Conservation (phyloP, 305 asterid genomes). For the Petunia hybrid region DNA sequence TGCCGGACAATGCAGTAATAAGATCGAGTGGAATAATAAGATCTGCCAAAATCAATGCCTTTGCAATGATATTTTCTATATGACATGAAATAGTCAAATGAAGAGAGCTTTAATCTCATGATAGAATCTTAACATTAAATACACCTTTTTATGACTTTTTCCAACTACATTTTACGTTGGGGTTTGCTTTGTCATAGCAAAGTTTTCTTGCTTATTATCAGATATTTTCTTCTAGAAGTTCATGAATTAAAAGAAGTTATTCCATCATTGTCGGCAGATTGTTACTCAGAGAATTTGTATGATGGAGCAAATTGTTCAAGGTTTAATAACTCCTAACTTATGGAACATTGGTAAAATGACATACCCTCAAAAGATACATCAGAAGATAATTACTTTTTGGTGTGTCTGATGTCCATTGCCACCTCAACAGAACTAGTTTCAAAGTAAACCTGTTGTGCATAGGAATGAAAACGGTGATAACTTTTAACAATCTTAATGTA, state of each 20-base stretch:
- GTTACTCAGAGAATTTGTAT: too few species aligned
- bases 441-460: too few species aligned
- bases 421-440: too few species aligned
- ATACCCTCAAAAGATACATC: conserved; percentile 94
- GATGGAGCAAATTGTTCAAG: neutral
- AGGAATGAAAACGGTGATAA: too few species aligned
- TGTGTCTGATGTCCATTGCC: too few species aligned
- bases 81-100: neutral
- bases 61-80: neutral
- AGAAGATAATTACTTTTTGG: neutral
- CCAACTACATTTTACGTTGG: neutral
- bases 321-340: neutral
- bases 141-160: neutral
- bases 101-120: neutral
- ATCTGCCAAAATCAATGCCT: neutral
- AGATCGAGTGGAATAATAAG: neutral
- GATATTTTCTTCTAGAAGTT: neutral
- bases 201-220: neutral
- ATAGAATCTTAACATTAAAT: neutral
- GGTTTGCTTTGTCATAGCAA: neutral
- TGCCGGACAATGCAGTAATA: neutral
- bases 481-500: too few species aligned
- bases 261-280: neutral
- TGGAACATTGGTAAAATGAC: conserved; percentile 27
- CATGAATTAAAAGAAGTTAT: conserved; percentile 14